These are phyloP conservation scores for Solanum chiquidenum DNA, from an alignment of 257 asterid genomes.

Conservation along the genomic window DNA sequence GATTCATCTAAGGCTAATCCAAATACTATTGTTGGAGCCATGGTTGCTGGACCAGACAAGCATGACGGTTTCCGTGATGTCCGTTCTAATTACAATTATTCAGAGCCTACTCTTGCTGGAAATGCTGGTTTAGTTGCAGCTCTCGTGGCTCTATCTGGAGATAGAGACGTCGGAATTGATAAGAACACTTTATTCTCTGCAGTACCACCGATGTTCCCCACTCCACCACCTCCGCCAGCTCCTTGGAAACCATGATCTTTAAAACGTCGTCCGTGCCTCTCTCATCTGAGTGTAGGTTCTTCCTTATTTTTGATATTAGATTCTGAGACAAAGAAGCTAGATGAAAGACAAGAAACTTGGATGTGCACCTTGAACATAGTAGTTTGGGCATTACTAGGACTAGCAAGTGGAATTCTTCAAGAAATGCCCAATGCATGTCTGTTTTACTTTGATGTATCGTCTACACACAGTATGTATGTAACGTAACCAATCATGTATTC, in stretches of 20 bases:
- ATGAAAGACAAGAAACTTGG: not conserved
- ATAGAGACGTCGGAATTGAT: conserved; percentile 34
- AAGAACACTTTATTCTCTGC: conserved; percentile 93
- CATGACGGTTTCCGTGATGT: conserved; percentile 76
- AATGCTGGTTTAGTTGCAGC: conserved; percentile 97
- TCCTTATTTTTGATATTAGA: conserved; percentile 7
- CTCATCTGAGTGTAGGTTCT: conserved; percentile 1
- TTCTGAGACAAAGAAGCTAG: not conserved
- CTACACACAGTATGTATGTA: not conserved
- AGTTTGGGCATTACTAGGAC: conserved; percentile 4
- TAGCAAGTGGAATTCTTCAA: not conserved
- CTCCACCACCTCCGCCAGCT: conserved; percentile 96
- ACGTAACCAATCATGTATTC: conserved; percentile 9
- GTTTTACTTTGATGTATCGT: not conserved
- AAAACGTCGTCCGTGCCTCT: not conserved
- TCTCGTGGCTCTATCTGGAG: conserved; percentile 85
- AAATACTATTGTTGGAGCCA: conserved; percentile 65
- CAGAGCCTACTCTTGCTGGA: conserved; percentile 93
- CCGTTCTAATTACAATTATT: conserved; percentile 76
- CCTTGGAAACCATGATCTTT: conserved; percentile 66
- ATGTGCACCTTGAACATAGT: conserved; percentile 7
- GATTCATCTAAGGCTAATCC: conserved; percentile 72
- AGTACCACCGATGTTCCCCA: conserved; percentile 91
- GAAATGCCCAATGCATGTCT: conserved; percentile 1
- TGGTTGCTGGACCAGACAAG: conserved; percentile 98